phyloP scores from a whole-genome alignment of 345 rosid genomes.

The Melaleuca alternifolia region DNA sequence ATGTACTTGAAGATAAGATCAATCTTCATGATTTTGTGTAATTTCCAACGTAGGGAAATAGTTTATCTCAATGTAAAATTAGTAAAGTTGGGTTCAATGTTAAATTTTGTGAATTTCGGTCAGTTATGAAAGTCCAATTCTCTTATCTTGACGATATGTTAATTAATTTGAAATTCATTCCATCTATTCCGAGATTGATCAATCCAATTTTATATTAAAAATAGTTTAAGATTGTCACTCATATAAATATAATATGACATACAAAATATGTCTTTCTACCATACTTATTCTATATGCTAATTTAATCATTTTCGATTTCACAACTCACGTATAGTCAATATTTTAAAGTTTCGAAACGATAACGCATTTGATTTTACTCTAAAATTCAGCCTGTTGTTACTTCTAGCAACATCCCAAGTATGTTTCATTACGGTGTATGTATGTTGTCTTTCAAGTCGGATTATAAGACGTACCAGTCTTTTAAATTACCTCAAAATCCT shows the following conservation, averaged over 20 bases:
- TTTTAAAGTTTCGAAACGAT: neutral
- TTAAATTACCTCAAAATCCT: too few relatives aligned
- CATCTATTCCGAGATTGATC: neutral
- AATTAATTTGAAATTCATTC: neutral
- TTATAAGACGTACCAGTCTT: too few relatives aligned
- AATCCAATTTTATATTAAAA: neutral
- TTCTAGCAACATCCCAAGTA: accelerated
- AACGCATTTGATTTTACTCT: neutral
- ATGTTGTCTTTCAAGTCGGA: accelerated
- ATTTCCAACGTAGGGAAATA: neutral
- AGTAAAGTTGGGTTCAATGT: neutral
- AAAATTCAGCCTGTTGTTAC: neutral
- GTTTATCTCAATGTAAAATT: neutral
- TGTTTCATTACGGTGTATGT: neutral
- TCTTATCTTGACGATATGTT: neutral
- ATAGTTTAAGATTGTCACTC: neutral
- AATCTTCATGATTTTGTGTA: neutral
- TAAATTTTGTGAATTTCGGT: too few relatives aligned
- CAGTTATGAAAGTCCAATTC: neutral
- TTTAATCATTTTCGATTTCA: neutral
- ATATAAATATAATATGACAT: neutral
- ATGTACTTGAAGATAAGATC: neutral
- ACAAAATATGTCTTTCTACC: neutral
- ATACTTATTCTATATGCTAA: neutral
- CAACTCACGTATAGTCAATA: neutral